Percentiles rank a stretch among this genome's conserved stretches.
These are phyloP conservation scores for Cladophialophora carrionii DNA, from an alignment of 2,329 filamentous ascomycete species.

Conservation along the genomic window DNA sequence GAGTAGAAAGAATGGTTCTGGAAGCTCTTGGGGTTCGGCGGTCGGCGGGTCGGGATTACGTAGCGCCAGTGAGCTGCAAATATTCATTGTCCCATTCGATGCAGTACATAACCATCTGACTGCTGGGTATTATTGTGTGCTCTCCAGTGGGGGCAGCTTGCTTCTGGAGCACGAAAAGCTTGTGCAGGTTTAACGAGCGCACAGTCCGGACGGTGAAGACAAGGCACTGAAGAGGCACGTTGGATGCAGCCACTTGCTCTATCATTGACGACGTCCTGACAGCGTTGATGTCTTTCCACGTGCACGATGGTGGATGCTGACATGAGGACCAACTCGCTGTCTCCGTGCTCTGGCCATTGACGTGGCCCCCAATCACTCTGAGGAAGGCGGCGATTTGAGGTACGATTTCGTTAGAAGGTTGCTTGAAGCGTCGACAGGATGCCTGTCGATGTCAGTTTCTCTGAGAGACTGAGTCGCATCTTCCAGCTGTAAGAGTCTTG, in stretches of 20 bases:
- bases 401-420: not conserved
- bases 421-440: conserved; percentile 12
- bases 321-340: not conserved
- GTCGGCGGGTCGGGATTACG: conserved; percentile 19
- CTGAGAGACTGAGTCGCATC: conserved; percentile 66
- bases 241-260: not conserved
- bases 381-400: not conserved
- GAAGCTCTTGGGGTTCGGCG: conserved; percentile 19
- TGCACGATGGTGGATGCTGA: not conserved
- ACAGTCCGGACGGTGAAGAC: not conserved
- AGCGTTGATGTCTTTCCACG: not conserved
- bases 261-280: not conserved
- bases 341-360: not conserved
- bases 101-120: no score
- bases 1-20: conserved; percentile 14
- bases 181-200: not conserved
- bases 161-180: not conserved
- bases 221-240: not conserved
- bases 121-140: not conserved
- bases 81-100: not conserved
- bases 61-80: conserved; percentile 10
- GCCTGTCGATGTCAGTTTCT: conserved; percentile 54
- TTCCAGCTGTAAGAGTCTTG: conserved; percentile 60
- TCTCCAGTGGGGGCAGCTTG: not conserved
- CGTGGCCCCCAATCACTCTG: not conserved